Percentiles rank a stretch among this genome's conserved stretches.
Conservation (phyloP, 768 basidiomycete genomes). For the Suillus placidus region DNA sequence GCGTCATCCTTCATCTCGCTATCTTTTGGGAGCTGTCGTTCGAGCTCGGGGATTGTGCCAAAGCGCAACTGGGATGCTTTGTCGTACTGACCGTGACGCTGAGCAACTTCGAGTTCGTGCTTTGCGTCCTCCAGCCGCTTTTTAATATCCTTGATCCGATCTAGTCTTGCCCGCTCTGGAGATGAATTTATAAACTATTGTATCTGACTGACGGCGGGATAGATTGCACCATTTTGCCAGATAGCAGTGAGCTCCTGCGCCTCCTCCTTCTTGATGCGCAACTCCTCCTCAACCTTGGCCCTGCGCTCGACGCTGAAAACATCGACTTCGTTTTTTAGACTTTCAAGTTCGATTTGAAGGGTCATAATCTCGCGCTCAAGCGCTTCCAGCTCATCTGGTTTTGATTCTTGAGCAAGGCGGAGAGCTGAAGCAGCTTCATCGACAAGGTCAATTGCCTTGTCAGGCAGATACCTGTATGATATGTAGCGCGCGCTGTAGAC, state of each 20-base stretch:
- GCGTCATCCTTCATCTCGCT: slow-evolving; percentile 47
- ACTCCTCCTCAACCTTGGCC: slow-evolving; percentile 62
- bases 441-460: slow-evolving; percentile 90
- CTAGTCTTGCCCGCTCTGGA: slow-evolving; percentile 67
- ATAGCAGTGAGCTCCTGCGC: slow-evolving; percentile 61
- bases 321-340: slow-evolving; percentile 85
- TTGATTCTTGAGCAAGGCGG: slow-evolving; percentile 85
- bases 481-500: slow-evolving; percentile 86
- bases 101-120: slow-evolving; percentile 83
- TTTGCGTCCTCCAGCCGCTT: slow-evolving; percentile 80
- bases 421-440: slow-evolving; percentile 92
- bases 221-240: slow-evolving; percentile 70
- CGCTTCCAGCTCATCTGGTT: slow-evolving; percentile 82
- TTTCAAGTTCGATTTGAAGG: slow-evolving; percentile 87
- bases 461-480: slow-evolving; percentile 84
- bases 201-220: neutral
- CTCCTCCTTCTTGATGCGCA: slow-evolving; percentile 62
- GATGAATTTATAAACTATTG: neutral
- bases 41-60: slow-evolving; percentile 81
- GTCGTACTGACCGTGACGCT: slow-evolving; percentile 87
- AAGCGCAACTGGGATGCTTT: slow-evolving; percentile 82
- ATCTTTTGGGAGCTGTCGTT: slow-evolving; percentile 65
- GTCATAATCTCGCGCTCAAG: slow-evolving; percentile 85
- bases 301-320: slow-evolving; percentile 79
- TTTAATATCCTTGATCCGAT: slow-evolving; percentile 73